A percentile compares a stretch with the other conserved stretches of the same genome.
Evolutionary conservation across 202 grass and related monocot species (phyloP).

Genomic region (Carex arenaria): DNA sequence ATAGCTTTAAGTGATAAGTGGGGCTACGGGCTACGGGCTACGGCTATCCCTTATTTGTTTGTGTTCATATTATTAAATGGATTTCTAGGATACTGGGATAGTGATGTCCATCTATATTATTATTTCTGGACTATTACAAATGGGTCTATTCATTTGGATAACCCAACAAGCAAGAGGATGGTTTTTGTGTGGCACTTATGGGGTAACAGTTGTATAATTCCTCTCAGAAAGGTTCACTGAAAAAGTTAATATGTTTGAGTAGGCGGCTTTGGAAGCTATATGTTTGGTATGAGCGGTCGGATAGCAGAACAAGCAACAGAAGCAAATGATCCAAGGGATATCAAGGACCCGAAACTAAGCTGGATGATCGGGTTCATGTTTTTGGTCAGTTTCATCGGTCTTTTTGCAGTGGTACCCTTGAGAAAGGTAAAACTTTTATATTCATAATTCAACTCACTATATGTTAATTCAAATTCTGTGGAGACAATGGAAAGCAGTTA

Average conservation of each 20-base stretch:
- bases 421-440: constrained; percentile 48
- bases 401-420: constrained; percentile 76
- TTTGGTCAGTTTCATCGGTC: constrained; percentile 84
- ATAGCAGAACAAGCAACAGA: constrained; percentile 68
- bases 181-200: constrained; percentile 6
- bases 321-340: constrained; percentile 60
- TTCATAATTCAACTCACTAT: background rate
- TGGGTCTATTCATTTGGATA: background rate
- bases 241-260: constrained; percentile 25
- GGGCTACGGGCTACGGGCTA: background rate
- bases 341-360: constrained; percentile 80
- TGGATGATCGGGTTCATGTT: constrained; percentile 97
- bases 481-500: background rate
- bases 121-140: background rate
- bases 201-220: constrained; percentile 5
- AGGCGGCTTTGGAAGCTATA: constrained; percentile 91
- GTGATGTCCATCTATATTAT: background rate
- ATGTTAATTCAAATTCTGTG: background rate
- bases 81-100: background rate
- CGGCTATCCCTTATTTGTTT: background rate
- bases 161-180: background rate
- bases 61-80: background rate
- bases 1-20: background rate
- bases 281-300: constrained; percentile 76
- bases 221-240: background rate